Percentiles rank a stretch among this genome's conserved stretches.
These are phyloP conservation scores for Steccherinum ochraceum DNA, from an alignment of 768 basidiomycete genomes.

Conservation along the genomic window DNA sequence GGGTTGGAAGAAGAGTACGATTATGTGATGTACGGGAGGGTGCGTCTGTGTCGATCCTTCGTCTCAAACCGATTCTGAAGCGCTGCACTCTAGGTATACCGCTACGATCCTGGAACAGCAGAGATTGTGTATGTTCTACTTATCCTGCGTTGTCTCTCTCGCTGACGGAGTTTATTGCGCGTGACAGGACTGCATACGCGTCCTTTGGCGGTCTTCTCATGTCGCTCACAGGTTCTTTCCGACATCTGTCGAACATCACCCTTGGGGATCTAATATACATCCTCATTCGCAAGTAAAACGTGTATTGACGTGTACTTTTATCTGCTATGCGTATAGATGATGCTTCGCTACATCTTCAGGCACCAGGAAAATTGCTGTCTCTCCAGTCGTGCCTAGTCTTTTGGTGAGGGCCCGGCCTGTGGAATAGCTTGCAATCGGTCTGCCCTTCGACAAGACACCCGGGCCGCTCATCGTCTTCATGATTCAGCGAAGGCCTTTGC, in stretches of 20 bases:
- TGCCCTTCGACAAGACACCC: too few species aligned
- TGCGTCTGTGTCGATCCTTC: slow-evolving; percentile 27
- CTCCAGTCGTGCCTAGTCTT: too few species aligned
- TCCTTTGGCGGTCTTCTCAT: slow-evolving; percentile 95
- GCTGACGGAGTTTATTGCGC: slow-evolving; percentile 10
- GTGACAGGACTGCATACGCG: slow-evolving; percentile 80
- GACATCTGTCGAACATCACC: slow-evolving; percentile 88
- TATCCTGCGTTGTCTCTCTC: slow-evolving; percentile 2
- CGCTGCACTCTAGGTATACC: slow-evolving; percentile 67
- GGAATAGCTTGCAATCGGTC: too few species aligned
- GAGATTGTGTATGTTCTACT: slow-evolving; percentile 71
- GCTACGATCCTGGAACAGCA: slow-evolving; percentile 81
- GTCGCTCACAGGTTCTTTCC: slow-evolving; percentile 87
- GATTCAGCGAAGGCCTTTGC: too few species aligned
- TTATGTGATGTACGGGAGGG: slow-evolving; percentile 99
- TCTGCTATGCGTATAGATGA: too few species aligned
- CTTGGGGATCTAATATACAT: slow-evolving; percentile 92
- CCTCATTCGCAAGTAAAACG: slow-evolving; percentile 77
- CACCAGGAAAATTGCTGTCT: too few species aligned
- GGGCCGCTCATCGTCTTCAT: too few species aligned
- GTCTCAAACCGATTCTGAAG: not conserved
- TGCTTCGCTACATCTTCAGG: too few species aligned
- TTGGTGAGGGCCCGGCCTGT: too few species aligned
- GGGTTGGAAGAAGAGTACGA: slow-evolving; percentile 94
- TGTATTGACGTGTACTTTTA: too few species aligned